phyloP scores from a whole-genome alignment of 352 stramenopile genomes.

The Globisporangium cederbergense region DNA sequence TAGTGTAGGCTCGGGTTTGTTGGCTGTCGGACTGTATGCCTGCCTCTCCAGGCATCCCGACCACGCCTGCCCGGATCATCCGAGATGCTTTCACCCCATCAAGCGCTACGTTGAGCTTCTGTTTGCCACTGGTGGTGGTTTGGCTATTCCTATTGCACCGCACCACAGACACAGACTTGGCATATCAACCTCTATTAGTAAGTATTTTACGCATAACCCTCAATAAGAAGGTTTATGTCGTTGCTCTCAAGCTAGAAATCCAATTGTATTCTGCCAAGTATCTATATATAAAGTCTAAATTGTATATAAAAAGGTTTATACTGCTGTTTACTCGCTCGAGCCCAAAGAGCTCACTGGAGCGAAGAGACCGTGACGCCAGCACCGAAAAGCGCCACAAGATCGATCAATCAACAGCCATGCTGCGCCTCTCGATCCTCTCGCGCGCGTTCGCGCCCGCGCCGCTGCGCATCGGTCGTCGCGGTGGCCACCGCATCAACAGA shows the following conservation, averaged over 20 bases:
- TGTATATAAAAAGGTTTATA: not conserved
- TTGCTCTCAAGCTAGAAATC: too few species aligned
- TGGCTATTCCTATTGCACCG: too few species aligned
- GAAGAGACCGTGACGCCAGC: not conserved
- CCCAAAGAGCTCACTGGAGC: constrained; percentile 10
- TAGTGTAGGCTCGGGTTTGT: too few species aligned
- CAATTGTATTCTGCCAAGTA: too few species aligned
- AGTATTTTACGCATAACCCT: too few species aligned
- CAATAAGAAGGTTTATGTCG: too few species aligned
- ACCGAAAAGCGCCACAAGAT: constrained; percentile 1
- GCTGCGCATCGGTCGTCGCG: constrained; percentile 30
- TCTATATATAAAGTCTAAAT: not conserved
- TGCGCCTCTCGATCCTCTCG: constrained; percentile 52
- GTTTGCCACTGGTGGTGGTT: too few species aligned
- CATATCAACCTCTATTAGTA: too few species aligned
- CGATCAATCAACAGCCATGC: constrained; percentile 28
- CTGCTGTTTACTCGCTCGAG: not conserved
- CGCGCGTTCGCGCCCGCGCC: constrained; percentile 43
- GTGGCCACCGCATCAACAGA: constrained; percentile 17
- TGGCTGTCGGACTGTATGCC: not conserved
- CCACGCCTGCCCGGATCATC: too few species aligned
- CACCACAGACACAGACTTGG: too few species aligned
- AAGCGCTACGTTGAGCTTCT: not conserved
- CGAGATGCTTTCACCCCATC: too few species aligned
- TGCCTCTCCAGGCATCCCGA: not conserved